Evolutionary conservation across 1,284 basidiomycete genomes (phyloP), one percentile per base, ranked within the genome.

Genomic region (Trichosporon ovoides): DNA sequence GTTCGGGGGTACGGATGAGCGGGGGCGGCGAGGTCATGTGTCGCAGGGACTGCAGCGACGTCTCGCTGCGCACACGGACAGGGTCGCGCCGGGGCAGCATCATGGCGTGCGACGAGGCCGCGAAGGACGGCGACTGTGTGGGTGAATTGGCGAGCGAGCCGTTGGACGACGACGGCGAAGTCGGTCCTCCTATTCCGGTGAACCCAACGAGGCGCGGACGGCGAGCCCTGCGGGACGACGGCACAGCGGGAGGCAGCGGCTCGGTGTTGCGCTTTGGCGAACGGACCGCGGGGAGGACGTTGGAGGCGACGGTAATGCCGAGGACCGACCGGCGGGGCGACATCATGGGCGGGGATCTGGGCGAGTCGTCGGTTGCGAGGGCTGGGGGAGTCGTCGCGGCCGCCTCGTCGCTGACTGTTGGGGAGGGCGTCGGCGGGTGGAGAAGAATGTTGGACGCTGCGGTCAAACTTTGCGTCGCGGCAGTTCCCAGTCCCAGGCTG

Each of bases 181-280:
- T 56, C 37, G 64, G 63, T 10, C 69, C 68, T 9, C 61, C 57
- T 22, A 76, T 57, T 18, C 72, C 74, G 6, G 76, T 78, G 59
- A 77, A 78, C 1, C 76, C 76, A 54, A 77, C 76, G 35, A 78
- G 58, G n/a, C 68, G 55, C 3, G 75, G 70, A 55, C 76, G 67
- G n/a, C 73, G 61, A 11, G 70, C 68, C 22, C 73, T 58, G 58
- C 36, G 65, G 58, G 16, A 71, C 19, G 36, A 62, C 61, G 14
- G 69, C 46, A 24, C 69, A 66, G 53, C 72, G n/a, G n/a, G n/a
- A 68, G 14, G 68, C 49, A 20, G 65, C 55, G 62, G 69, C 64
- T 52, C 61, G 12, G 66, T 62, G 14, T 58, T 63, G 34, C 68
- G 66, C 14, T 67, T 65, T 1, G 74, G 72, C 1, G 74, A 76